Evolutionary conservation across 352 stramenopile genomes (phyloP).

Genomic region (Globisporangium cystogenes): DNA sequence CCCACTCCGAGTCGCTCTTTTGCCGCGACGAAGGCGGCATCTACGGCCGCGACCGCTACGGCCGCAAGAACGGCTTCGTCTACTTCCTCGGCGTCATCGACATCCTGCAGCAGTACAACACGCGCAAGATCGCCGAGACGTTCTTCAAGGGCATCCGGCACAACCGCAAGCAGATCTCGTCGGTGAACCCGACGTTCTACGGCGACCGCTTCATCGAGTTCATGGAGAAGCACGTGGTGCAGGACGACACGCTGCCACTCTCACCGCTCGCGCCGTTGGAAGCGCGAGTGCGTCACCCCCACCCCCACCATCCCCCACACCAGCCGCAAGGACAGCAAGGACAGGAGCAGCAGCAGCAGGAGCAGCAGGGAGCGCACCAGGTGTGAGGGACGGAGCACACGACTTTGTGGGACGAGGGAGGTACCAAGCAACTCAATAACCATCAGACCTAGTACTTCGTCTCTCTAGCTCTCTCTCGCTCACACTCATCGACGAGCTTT

Average conservation of each 20-base stretch:
- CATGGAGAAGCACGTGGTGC: slow-evolving; percentile 74
- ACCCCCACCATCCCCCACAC: not conserved
- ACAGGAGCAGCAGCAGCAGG: not conserved
- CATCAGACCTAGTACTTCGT: no score
- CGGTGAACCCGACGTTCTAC: slow-evolving; percentile 84
- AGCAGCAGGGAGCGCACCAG: slow-evolving; percentile 4
- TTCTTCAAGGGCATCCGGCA: slow-evolving; percentile 84
- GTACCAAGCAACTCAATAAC: no score
- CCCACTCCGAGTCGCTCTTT: slow-evolving; percentile 62
- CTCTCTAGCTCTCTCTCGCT: no score
- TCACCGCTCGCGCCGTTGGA: slow-evolving; percentile 9
- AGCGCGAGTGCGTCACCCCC: not conserved
- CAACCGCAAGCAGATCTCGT: slow-evolving; percentile 86
- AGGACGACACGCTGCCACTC: slow-evolving; percentile 47
- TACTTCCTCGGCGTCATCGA: slow-evolving; percentile 93
- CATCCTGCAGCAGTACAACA: slow-evolving; percentile 93
- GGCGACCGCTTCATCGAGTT: slow-evolving; percentile 89
- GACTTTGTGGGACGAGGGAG: no score
- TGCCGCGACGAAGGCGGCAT: slow-evolving; percentile 73
- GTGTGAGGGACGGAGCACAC: no score
- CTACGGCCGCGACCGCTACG: slow-evolving; percentile 48
- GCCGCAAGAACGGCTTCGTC: slow-evolving; percentile 72
- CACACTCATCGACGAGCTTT: no score
- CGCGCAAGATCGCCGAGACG: slow-evolving; percentile 87
- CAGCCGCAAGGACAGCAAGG: not conserved